These are phyloP conservation scores for Taphrina wiesneri DNA, from an alignment of 1,139 yeast genomes.

Conservation along the genomic window DNA sequence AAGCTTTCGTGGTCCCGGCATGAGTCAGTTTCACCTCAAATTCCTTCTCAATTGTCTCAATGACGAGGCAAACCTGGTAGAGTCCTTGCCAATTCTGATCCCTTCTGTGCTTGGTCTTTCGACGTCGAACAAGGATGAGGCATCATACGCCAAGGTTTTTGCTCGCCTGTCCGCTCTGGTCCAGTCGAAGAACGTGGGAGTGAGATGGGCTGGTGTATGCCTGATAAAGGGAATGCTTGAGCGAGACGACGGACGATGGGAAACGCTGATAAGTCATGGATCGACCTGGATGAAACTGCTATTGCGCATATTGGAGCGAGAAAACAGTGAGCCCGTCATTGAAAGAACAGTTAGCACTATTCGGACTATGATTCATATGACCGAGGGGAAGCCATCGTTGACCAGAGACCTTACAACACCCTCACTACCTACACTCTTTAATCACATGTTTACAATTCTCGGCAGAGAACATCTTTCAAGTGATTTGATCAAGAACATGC, in stretches of 20 bases:
- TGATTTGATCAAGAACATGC: conserved; percentile 9
- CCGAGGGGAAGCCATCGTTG: conserved; percentile 31
- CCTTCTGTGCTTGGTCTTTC: conserved; percentile 4
- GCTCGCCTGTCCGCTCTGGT: conserved; percentile 29
- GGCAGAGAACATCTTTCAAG: not conserved
- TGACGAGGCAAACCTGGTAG: conserved; percentile 7
- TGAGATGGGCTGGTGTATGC: conserved; percentile 33
- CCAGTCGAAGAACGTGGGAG: conserved; percentile 22
- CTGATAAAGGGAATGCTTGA: conserved; percentile 28
- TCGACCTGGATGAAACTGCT: conserved; percentile 32
- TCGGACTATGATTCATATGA: conserved; percentile 8
- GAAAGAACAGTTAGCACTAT: conserved; percentile 29
- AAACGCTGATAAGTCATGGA: conserved; percentile 30
- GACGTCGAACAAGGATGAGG: conserved; percentile 15
- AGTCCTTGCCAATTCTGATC: conserved; percentile 5
- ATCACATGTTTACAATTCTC: conserved; percentile 7
- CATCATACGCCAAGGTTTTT: conserved; percentile 22
- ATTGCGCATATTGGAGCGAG: conserved; percentile 28
- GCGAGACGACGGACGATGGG: conserved; percentile 30
- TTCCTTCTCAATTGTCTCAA: conserved; percentile 14
- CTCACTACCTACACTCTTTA: conserved; percentile 26
- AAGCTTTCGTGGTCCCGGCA: not conserved
- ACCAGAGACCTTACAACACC: conserved; percentile 35
- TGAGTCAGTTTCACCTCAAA: conserved; percentile 23
- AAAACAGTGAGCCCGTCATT: conserved; percentile 16